Evolutionary conservation across 2,329 filamentous ascomycete genomes (phyloP), one percentile per base, ranked within the genome.

Genomic region (Diplodia corticola): DNA sequence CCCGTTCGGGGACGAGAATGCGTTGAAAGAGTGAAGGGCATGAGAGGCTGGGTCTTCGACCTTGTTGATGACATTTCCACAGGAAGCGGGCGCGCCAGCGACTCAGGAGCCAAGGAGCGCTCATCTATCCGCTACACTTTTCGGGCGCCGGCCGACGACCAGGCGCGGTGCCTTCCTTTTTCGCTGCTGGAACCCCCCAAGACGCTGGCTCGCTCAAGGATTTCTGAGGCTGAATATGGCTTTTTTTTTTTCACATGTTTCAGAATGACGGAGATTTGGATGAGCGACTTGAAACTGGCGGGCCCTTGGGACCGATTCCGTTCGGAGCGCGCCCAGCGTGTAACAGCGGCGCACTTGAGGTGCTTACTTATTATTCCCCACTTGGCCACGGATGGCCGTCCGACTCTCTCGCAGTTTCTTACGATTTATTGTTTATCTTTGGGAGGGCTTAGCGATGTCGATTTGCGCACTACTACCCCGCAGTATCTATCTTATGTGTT

Each of bases 1-100:
- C 65, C 76, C 76, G 24, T 78, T 78, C 63, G 64, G 55, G 5
- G 64, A 66, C 20, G 64, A 60, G 13, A 48, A 66, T 49, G 64
- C 64, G 24, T 22, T 66, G 33, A 66, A 66, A 33, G 54, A 66
- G 9, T 64, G 51, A 64, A 48, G 24, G 20, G 26, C n/a, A 17
- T 44, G 20, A 55, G 54, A 24, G 2, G 50, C 35, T 17, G 49
- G 24, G n/a, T 22, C 37, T 48, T 24, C 30, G 26, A 33, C 57
- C 40, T 22, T 61, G 44, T 49, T 46, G 57, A 61, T 61, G 40
- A 30, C 22, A 22, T 49, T 61, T 35, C 44, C 44, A 61, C 26
- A 60, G 55, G 33, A 28, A 30, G 37, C 26, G 28, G 44, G 44
- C 26, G 57, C 28, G 24, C 40, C 26, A 40, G 57, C 57, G 26